Percentiles rank a stretch among this genome's conserved stretches.
phyloP scores from a whole-genome alignment of 306 rosid genomes.

The Trichosanthes truncata region DNA sequence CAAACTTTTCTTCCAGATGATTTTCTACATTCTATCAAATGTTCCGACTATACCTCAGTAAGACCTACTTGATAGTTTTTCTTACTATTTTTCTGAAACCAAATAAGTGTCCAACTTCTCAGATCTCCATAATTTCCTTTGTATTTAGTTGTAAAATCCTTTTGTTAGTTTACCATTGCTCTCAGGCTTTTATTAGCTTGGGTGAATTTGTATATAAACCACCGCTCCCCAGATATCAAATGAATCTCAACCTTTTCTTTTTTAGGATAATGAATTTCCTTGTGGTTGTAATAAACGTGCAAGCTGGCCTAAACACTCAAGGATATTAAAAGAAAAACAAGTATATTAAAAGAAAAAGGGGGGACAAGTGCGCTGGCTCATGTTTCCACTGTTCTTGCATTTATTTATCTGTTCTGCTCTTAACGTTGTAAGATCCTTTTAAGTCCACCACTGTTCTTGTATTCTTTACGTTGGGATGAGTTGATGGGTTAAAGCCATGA shows the following conservation, averaged over 20 bases:
- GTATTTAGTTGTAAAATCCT: background rate
- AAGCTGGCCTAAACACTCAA: too few relatives aligned
- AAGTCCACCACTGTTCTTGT: background rate
- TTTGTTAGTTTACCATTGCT: background rate
- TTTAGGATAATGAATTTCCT: background rate
- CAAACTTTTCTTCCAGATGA: conserved; percentile 41
- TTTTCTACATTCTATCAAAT: conserved; percentile 42
- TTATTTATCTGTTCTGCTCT: background rate
- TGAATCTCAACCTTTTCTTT: background rate
- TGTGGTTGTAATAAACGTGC: background rate
- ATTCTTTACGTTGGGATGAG: background rate
- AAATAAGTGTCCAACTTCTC: background rate
- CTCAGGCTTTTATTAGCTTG: background rate
- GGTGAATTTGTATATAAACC: background rate
- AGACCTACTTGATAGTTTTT: conserved; percentile 19
- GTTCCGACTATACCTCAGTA: conserved; percentile 62
- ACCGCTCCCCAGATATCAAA: background rate
- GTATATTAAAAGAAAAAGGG: background rate
- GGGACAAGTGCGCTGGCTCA: background rate
- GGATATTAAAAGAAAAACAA: too few relatives aligned
- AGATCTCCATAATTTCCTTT: background rate
- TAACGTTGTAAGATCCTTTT: background rate
- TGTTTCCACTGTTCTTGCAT: background rate
- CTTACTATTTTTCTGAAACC: background rate
- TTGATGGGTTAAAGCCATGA: background rate